Evolutionary conservation across 441 rosid genomes (phyloP).

Genomic region (Syzygium syzygioides): DNA sequence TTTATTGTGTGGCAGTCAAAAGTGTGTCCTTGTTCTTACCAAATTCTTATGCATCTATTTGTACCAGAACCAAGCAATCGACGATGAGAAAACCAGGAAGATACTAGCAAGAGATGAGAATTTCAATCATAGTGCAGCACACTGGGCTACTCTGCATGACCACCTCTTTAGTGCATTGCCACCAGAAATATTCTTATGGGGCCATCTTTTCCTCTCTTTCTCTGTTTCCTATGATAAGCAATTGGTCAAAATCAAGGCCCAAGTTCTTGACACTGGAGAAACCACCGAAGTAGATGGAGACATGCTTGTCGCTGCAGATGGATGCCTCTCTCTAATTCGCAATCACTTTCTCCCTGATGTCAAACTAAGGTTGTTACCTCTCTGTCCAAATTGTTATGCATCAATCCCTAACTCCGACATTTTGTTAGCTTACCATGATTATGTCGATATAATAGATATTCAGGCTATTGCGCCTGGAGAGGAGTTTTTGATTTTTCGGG

Average conservation of each 20-base stretch:
- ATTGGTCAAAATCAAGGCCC: not conserved
- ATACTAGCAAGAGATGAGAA: not conserved
- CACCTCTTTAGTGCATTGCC: not conserved
- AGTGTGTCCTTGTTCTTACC: not conserved
- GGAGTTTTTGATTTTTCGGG: not conserved
- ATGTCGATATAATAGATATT: not conserved
- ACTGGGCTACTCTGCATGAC: not conserved
- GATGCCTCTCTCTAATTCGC: not conserved
- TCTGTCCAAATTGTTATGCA: not conserved
- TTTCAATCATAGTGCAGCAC: not conserved
- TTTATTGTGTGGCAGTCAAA: not conserved
- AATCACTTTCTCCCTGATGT: not conserved
- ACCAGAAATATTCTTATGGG: not conserved
- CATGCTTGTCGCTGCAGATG: not conserved
- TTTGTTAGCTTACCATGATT: not conserved
- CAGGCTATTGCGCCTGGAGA: not conserved
- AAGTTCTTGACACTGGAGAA: not conserved
- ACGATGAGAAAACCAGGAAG: not conserved
- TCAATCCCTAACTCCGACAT: not conserved
- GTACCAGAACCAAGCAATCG: not conserved
- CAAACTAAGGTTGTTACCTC: not conserved
- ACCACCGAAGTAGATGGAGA: not conserved
- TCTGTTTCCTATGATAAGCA: not conserved
- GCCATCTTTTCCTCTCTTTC: not conserved
- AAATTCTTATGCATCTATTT: not conserved